Conservation (phyloP, 2,329 filamentous ascomycete species). For the Sporothrix sp. region DNA sequence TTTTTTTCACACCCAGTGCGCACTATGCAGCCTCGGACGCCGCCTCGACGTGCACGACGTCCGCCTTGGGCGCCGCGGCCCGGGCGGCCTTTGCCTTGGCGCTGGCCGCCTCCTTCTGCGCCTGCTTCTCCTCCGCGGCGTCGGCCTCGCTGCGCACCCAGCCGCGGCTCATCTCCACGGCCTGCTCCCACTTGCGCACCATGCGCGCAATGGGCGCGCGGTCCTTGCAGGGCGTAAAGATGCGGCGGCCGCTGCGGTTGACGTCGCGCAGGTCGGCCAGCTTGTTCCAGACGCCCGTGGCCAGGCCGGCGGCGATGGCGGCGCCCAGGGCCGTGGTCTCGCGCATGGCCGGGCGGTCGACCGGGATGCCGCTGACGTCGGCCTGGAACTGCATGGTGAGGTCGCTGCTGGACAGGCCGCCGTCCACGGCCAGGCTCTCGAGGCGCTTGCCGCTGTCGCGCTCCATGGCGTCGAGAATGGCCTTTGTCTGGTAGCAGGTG, state of each 20-base stretch:
- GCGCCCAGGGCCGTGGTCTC: slow-evolving; percentile 85
- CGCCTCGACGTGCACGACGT: not conserved
- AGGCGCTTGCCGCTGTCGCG: slow-evolving; percentile 71
- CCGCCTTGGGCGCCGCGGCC: not conserved
- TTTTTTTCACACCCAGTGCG: too few relatives aligned
- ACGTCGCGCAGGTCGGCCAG: slow-evolving; percentile 65
- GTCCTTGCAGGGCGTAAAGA: slow-evolving; percentile 58
- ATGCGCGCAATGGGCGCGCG: slow-evolving; percentile 31
- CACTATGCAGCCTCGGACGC: not conserved
- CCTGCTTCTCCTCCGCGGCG: slow-evolving; percentile 6
- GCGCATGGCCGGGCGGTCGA: slow-evolving; percentile 77
- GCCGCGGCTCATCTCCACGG: slow-evolving; percentile 49
- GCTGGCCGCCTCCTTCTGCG: slow-evolving; percentile 5
- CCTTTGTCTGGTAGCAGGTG: slow-evolving; percentile 85
- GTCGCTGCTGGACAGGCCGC: slow-evolving; percentile 80
- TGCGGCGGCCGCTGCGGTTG: slow-evolving; percentile 57
- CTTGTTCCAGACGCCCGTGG: slow-evolving; percentile 66
- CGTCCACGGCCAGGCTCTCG: slow-evolving; percentile 70
- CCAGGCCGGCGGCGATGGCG: slow-evolving; percentile 81
- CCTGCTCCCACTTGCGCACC: slow-evolving; percentile 46
- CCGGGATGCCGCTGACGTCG: slow-evolving; percentile 71
- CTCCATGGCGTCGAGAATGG: slow-evolving; percentile 85
- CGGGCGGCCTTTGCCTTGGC: not conserved
- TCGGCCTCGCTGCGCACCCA: slow-evolving; percentile 33
- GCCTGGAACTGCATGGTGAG: slow-evolving; percentile 89